Evolutionary conservation across 163 green algal species (phyloP), one percentile per base, ranked within the genome.

Genomic region (Chloroidium sp.): DNA sequence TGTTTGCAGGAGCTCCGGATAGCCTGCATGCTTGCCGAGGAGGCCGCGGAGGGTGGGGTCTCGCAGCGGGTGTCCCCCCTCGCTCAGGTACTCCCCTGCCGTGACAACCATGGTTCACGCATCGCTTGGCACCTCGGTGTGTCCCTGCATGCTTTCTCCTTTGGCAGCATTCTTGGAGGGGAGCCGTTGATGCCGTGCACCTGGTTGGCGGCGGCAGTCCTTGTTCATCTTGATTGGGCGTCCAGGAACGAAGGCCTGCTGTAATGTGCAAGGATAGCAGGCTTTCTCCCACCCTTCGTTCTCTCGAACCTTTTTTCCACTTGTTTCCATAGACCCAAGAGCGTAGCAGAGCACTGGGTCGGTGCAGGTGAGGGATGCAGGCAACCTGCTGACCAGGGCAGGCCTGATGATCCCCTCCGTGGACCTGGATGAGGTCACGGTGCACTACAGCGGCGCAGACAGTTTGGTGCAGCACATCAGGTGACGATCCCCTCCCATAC

Each of bases 381-480:
- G 95, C 78, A 98, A 95, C 83, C 87, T 98, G 79, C 90, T 98
- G 61, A 96, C 91, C 0, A 84, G 90, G 0, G 95, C 94, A 0
- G 92, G 90, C n/a, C 86, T 98, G 60, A 84, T 85, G 3, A 90
- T 98, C n/a, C 94, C 95, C 0, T 89, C 93, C 0, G 95, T 98
- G 14, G 95, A 98, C 79, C 84, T 95, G n/a, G 95, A 98, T 82
- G 88, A 91, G 1, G 89, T 98, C 60, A 81, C 78, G 12, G 88
- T 98, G 59, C 81, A 86, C 12, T 98, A 98, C 88, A 78, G 76
- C 0, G 83, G 88, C 76, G 72, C 85, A 0, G 12, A 87, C 8
- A 80, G 92, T 57, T 84, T 97, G 69, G 86, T 96, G 69, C 75
- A 92, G 58, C 93, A 97, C 77, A 86, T 98, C 10, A 77, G 93